Base-by-base conservation (phyloP, 2,329 filamentous ascomycete species). In the Decorospora gaudefroyi region DNA sequence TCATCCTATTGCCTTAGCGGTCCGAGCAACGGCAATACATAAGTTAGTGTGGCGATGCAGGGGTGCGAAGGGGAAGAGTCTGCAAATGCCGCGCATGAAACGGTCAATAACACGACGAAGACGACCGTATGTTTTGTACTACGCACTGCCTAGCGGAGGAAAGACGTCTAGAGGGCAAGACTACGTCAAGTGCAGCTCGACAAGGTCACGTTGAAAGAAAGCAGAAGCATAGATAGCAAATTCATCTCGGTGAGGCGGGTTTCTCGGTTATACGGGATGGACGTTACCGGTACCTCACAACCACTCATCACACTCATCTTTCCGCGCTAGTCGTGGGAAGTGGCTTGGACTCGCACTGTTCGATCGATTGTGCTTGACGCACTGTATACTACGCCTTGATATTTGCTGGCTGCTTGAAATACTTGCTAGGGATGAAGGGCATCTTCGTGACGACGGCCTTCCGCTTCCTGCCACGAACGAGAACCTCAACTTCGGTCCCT, bases 371-470 rank as follows among this genome's bases (percentile, higher is more conserved):
- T n/a, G n/a, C n/a, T n/a, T n/a, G n/a, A n/a, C n/a, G n/a, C n/a
- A n/a, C n/a, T n/a, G n/a, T n/a, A n/a, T 23, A 23, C 42, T 58
- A 62, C 19, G 59, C 59, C 48, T 62, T 62, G 23, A 49, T 48
- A 11, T 57, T 61, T 1, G 55, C 54, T 22, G 57, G 50, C 31
- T 62, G 57, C 43, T 68, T 68, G 72, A 80, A 87, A 72, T 95
- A 96, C 72, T 88, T 90, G 61, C 80, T 83, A 36, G 84, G 79
- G 37, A 95, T 80, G 70, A 95, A 96, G 1, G 91, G 91, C 90
- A 96, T 93, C 76, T 91, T 91, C 6, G 83, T 80, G 21, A 96
- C 87, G 3, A 81, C 80, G 1, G 85, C 90, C 72, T 83, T 84
- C 60, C 89, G 82, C 65, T 81, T 77, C 74, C 85, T 88, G 13